phyloP scores from a whole-genome alignment of 768 basidiomycete genomes.

The Tylopilus balloui region DNA sequence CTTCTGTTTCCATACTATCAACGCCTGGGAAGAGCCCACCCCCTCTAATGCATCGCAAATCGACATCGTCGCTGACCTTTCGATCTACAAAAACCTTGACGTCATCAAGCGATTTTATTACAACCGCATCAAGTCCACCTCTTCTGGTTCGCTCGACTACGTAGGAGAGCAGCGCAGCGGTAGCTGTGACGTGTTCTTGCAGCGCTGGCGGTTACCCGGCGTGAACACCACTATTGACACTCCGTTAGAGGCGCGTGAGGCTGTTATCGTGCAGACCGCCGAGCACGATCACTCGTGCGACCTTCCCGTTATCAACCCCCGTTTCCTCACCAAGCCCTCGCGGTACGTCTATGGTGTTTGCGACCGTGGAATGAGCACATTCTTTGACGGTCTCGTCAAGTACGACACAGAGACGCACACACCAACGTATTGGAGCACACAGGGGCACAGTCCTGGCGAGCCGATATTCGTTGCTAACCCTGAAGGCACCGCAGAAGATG shows the following conservation, averaged over 20 bases:
- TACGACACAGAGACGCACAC: constrained; percentile 28
- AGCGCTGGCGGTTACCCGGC: constrained; percentile 31
- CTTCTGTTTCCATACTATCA: constrained; percentile 39
- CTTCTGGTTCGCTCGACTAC: constrained; percentile 24
- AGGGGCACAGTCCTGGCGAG: constrained; percentile 33
- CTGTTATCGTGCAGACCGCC: constrained; percentile 19
- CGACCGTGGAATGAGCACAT: constrained; percentile 28
- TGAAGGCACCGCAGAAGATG: constrained; percentile 29
- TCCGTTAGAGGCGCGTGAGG: constrained; percentile 15
- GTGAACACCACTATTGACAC: constrained; percentile 18
- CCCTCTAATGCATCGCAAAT: constrained; percentile 22
- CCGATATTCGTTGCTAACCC: constrained; percentile 36
- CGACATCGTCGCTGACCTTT: constrained; percentile 35
- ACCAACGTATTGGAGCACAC: constrained; percentile 25
- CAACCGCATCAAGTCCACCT: constrained; percentile 26
- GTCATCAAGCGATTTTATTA: constrained; percentile 32
- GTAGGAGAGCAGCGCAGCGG: constrained; percentile 17
- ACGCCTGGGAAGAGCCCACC: constrained; percentile 35
- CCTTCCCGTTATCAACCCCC: constrained; percentile 34
- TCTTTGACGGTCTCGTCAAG: constrained; percentile 35
- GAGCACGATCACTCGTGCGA: constrained; percentile 31
- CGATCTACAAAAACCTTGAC: constrained; percentile 32
- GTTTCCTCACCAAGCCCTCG: constrained; percentile 28
- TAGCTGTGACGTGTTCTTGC: constrained; percentile 20
- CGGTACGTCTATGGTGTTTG: constrained; percentile 32